These are phyloP conservation scores for Pseudopithomyces chartarum DNA, from an alignment of 2,329 filamentous ascomycete species.

Conservation along the genomic window DNA sequence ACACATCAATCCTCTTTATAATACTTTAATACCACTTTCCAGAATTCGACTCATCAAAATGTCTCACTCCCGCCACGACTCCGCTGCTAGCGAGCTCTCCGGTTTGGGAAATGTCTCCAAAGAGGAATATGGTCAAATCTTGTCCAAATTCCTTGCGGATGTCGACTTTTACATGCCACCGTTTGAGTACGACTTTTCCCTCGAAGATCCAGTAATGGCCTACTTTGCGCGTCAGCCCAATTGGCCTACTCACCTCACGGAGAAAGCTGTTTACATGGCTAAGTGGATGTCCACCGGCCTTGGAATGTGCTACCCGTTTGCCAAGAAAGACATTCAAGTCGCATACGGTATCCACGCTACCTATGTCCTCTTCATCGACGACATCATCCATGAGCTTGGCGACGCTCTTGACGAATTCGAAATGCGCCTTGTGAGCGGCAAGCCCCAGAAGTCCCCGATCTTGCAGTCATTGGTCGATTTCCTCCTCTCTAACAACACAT, in stretches of 20 bases:
- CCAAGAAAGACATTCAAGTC: conserved; percentile 15
- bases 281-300: conserved; percentile 21
- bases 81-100: conserved; percentile 11
- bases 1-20: not conserved
- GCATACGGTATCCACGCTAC: conserved; percentile 19
- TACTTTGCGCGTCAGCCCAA: conserved; percentile 16
- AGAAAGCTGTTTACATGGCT: conserved; percentile 16
- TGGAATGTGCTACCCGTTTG: conserved; percentile 19
- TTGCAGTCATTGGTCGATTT: conserved; percentile 16
- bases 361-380: conserved; percentile 19
- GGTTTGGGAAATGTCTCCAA: conserved; percentile 14
- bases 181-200: conserved; percentile 15
- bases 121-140: conserved; percentile 16
- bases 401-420: conserved; percentile 17
- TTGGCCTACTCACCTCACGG: conserved; percentile 13
- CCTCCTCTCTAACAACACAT: conserved; percentile 7
- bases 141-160: conserved; percentile 15
- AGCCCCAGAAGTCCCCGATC: conserved; percentile 19
- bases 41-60: conserved; percentile 4
- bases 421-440: conserved; percentile 13
- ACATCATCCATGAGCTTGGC: conserved; percentile 18
- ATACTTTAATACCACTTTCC: not conserved
- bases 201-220: conserved; percentile 13
- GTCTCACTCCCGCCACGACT: conserved; percentile 12
- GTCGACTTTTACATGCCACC: conserved; percentile 19